Conservation (phyloP, 2,329 filamentous ascomycete species). For the Cryphonectria nitschkei region DNA sequence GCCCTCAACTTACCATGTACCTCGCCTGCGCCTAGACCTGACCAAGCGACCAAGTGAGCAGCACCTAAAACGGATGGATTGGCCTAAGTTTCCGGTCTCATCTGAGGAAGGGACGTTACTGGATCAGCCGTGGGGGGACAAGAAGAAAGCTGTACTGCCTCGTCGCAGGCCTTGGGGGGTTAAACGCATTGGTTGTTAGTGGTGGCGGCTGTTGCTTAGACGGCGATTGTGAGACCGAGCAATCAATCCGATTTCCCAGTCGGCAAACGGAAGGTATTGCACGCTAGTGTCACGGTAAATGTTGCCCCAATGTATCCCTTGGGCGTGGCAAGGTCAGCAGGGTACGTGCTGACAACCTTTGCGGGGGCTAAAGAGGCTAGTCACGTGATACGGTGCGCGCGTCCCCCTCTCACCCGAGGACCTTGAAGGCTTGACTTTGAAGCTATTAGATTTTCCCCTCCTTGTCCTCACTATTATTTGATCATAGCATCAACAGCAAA, state of each 20-base stretch:
- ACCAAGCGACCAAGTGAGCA: not conserved
- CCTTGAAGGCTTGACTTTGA: not conserved
- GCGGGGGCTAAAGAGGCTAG: not conserved
- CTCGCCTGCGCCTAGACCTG: not conserved
- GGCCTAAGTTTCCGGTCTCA: not conserved
- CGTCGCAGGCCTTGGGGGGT: not conserved
- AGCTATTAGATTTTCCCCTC: not conserved
- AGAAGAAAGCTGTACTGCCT: conserved; percentile 1
- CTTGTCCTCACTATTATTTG: not conserved
- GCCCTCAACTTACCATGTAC: conserved; percentile 3
- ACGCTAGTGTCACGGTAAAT: not conserved
- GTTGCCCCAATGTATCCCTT: conserved; percentile 6
- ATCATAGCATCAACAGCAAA: not conserved
- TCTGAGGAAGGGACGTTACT: not conserved
- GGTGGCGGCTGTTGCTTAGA: conserved; percentile 1
- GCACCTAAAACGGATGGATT: not conserved
- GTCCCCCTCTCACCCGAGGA: not conserved
- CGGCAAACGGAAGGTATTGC: conserved; percentile 10
- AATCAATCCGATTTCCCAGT: conserved; percentile 14
- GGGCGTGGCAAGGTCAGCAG: conserved; percentile 2
- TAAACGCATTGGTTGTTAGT: not conserved
- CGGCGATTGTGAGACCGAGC: conserved; percentile 7
- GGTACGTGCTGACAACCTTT: conserved; percentile 7
- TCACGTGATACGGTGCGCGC: not conserved
- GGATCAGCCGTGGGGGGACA: not conserved